Conservation (phyloP, 163 green algal species). For the Prototheca cutis region DNA sequence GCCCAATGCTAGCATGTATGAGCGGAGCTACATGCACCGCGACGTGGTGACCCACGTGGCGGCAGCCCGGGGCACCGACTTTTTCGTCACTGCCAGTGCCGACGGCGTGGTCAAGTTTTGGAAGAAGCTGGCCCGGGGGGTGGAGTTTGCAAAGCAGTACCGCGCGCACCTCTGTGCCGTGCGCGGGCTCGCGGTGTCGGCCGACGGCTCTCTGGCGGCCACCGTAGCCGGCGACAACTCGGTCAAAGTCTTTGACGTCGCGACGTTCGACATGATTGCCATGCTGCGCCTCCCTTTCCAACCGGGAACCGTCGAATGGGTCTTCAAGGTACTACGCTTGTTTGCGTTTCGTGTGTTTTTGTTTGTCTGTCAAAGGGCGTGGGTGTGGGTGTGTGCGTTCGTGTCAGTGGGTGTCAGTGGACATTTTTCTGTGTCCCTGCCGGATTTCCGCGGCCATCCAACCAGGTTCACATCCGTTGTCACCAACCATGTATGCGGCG, state of each 20-base stretch:
- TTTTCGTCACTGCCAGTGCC: conserved; percentile 81
- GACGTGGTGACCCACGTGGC: conserved; percentile 82
- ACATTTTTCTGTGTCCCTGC: no score
- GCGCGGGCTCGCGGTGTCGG: conserved; percentile 55
- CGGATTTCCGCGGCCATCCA: no score
- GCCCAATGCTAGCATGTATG: conserved; percentile 81
- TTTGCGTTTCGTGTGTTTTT: background rate
- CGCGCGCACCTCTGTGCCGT: conserved; percentile 69
- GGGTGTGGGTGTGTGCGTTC: background rate
- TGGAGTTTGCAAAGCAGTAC: conserved; percentile 98
- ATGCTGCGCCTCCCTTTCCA: conserved; percentile 81
- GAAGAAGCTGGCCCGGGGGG: conserved; percentile 77
- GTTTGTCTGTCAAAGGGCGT: background rate
- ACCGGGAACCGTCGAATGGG: conserved; percentile 66
- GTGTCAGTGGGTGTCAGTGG: background rate
- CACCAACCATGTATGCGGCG: background rate
- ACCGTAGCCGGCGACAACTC: conserved; percentile 70
- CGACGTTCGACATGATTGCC: conserved; percentile 94
- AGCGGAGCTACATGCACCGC: conserved; percentile 95
- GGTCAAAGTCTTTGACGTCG: conserved; percentile 91
- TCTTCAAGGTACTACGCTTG: conserved; percentile 49
- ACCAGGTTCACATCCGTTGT: no score
- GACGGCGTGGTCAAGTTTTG: conserved; percentile 98
- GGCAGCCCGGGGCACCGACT: conserved; percentile 57
- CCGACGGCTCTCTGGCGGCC: conserved; percentile 65